phyloP scores from a whole-genome alignment of 768 basidiomycete genomes.

The Lepiota venenata region DNA sequence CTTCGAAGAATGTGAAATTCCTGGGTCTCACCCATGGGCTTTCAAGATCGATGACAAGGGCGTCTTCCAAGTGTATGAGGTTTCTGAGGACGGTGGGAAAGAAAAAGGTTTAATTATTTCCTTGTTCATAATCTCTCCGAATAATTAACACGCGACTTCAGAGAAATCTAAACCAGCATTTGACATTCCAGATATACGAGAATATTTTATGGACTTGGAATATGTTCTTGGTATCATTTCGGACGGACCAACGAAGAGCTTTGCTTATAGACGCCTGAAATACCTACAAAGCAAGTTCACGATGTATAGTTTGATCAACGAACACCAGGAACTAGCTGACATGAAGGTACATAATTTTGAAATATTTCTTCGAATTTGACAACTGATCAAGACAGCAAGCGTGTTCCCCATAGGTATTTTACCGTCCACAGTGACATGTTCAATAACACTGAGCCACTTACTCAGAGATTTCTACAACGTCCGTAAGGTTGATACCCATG shows the following conservation, averaged over 20 bases:
- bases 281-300: conserved; percentile 93
- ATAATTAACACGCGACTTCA: neutral
- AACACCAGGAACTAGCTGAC: conserved; percentile 89
- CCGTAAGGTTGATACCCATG: conserved; percentile 98
- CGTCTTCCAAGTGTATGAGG: conserved; percentile 81
- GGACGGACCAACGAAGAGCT: conserved; percentile 94
- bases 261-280: conserved; percentile 88
- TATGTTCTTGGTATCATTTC: conserved; percentile 87
- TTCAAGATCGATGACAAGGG: conserved; percentile 85
- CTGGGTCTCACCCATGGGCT: conserved; percentile 56
- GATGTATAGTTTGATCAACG: conserved; percentile 89
- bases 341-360: conserved; percentile 76
- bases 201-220: conserved; percentile 96
- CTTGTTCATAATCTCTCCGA: neutral
- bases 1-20: conserved; percentile 72
- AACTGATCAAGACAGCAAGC: conserved; percentile 31
- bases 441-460: neutral
- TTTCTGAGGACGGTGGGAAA: conserved; percentile 17
- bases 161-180: conserved; percentile 55
- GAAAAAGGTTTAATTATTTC: conserved; percentile 21
- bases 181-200: conserved; percentile 80
- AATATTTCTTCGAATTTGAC: neutral
- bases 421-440: conserved; percentile 1
- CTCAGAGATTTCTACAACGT: conserved; percentile 97
- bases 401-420: conserved; percentile 77